Evolutionary conservation across 441 rosid genomes (phyloP), one percentile per base, ranked within the genome.

Genomic region (Eutrema salsugineum): DNA sequence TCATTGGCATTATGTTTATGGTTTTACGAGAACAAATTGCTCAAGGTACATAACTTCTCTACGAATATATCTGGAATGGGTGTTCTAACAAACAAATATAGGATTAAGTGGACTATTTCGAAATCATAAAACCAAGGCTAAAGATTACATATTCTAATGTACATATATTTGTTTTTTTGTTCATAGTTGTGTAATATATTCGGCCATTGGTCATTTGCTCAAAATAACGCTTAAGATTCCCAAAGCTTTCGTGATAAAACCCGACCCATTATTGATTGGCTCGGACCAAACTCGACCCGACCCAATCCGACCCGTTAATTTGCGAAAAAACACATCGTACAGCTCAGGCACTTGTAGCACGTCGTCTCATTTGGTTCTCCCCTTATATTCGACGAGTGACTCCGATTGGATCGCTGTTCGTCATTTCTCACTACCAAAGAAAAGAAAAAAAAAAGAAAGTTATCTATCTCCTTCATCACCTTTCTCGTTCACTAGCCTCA

Each of bases 401-500:
- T 66, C 63, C 43, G 77, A 81, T 78, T 73, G 64, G 83, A 74
- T 82, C 84, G 55, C 70, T 63, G 56, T 66, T 54, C 59, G 49
- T 63, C 43, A 38, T 72, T 49, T 57, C 68, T 33, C 50, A 48
- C 58, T 49, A 32, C 8, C 68, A 1, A 30, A 64, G 6, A 11
- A 24, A 24, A n/a, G 5, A 32, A 6, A 48, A 24, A 35, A 2
- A 33, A 3, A 43, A 9, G 36, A 38, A 38, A 55, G 5, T 4
- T 4, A 27, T 69, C 63, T 66, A 50, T 75, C 61, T 70, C 51
- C 53, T 51, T 72, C 15, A 22, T 38, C 67, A 30, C 49, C 69
- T 83, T 78, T 70, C 65, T 78, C 42, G 51, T 36, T 77, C 80
- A 82, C 79, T 62, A 68, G 81, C 82, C 70, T 75, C 82, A 82